A percentile compares a stretch with the other conserved stretches of the same genome.
phyloP scores from a whole-genome alignment of 2,329 filamentous ascomycete genomes.

The Blastomyces percursus region DNA sequence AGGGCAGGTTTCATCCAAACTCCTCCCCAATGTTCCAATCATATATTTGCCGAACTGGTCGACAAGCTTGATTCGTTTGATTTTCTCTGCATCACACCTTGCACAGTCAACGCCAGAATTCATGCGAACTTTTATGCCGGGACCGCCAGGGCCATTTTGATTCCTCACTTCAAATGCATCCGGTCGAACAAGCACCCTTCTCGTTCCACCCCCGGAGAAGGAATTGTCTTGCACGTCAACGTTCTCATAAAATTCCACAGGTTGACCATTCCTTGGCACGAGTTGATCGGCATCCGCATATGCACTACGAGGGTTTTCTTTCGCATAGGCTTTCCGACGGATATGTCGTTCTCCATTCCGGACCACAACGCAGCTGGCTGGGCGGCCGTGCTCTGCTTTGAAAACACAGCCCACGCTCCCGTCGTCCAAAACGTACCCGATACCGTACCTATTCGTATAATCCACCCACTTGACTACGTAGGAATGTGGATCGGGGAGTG shows the following conservation, averaged over 20 bases:
- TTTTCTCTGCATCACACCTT: slow-evolving; percentile 36
- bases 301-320: slow-evolving; percentile 20
- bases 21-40: slow-evolving; percentile 37
- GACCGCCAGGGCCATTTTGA: slow-evolving; percentile 17
- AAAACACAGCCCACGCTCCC: slow-evolving; percentile 42
- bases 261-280: slow-evolving; percentile 32
- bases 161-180: slow-evolving; percentile 30
- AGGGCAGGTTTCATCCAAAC: slow-evolving; percentile 26
- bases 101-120: slow-evolving; percentile 24
- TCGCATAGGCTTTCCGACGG: slow-evolving; percentile 33
- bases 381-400: slow-evolving; percentile 35
- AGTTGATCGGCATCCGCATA: slow-evolving; percentile 36
- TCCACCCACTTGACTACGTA: slow-evolving; percentile 45
- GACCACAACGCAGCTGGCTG: slow-evolving; percentile 37
- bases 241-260: slow-evolving; percentile 41
- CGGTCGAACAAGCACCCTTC: slow-evolving; percentile 31
- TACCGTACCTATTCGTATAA: slow-evolving; percentile 42
- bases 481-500: slow-evolving; percentile 28
- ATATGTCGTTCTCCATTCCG: slow-evolving; percentile 38
- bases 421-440: slow-evolving; percentile 42
- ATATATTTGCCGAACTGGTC: slow-evolving; percentile 44
- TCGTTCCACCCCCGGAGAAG: slow-evolving; percentile 26
- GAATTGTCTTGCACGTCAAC: slow-evolving; percentile 24
- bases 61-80: slow-evolving; percentile 38
- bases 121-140: slow-evolving; percentile 25